Evolutionary conservation across 805 yeast genomes (phyloP).

Genomic region (Monosporozyma solicola): DNA sequence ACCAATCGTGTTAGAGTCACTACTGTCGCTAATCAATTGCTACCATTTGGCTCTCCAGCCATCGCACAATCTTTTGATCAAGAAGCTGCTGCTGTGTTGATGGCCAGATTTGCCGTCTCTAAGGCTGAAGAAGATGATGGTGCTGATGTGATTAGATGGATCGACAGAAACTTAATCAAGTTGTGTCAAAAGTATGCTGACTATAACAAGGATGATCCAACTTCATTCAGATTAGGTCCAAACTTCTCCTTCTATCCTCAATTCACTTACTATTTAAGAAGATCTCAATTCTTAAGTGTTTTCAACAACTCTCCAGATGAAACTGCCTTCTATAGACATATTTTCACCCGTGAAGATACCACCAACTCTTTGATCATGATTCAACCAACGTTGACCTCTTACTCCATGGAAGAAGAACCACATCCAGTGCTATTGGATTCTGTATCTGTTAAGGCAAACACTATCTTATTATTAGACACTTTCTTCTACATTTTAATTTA

Average conservation of each 20-base stretch:
- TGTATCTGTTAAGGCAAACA: constrained; percentile 80
- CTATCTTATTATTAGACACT: constrained; percentile 82
- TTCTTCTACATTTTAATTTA: constrained; percentile 93
- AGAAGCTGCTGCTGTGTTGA: constrained; percentile 93
- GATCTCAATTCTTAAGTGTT: constrained; percentile 92
- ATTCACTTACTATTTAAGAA: constrained; percentile 88
- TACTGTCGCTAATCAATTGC: constrained; percentile 52
- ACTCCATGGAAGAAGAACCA: constrained; percentile 76
- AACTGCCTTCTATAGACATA: constrained; percentile 93
- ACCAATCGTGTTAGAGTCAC: constrained; percentile 84
- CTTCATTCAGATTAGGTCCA: constrained; percentile 72
- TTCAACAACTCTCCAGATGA: constrained; percentile 98
- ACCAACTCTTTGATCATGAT: constrained; percentile 92
- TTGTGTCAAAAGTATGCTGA: constrained; percentile 91
- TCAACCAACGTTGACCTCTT: constrained; percentile 91
- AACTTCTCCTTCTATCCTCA: constrained; percentile 88
- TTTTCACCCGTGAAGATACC: constrained; percentile 82
- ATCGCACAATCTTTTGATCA: constrained; percentile 78
- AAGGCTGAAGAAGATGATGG: constrained; percentile 79
- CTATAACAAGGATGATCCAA: constrained; percentile 77
- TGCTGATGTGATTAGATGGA: constrained; percentile 89
- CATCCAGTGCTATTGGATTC: constrained; percentile 90
- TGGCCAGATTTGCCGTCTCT: constrained; percentile 85
- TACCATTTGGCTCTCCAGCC: constrained; percentile 47
- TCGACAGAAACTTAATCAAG: constrained; percentile 82